These are phyloP conservation scores for Dendrothele bispora DNA, from an alignment of 768 basidiomycete species.

Conservation along the genomic window DNA sequence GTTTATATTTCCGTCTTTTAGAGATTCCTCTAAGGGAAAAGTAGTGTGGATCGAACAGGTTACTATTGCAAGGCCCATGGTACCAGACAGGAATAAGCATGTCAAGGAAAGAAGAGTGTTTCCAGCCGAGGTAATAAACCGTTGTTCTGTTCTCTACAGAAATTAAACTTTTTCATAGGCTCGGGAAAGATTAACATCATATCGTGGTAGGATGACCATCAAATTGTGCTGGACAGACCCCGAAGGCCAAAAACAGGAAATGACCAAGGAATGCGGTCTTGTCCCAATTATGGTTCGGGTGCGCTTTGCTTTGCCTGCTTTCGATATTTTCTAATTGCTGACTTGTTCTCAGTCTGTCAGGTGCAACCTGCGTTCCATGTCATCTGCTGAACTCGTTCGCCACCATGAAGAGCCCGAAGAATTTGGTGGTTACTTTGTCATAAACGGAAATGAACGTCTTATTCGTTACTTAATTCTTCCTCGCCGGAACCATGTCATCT, in stretches of 20 bases:
- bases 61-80: constrained; percentile 81
- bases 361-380: constrained; percentile 86
- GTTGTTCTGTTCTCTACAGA: background rate
- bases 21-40: constrained; percentile 9
- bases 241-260: constrained; percentile 64
- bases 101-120: constrained; percentile 78
- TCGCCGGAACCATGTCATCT: constrained; percentile 92
- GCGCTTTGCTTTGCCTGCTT: no score
- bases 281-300: constrained; percentile 98
- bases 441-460: constrained; percentile 98
- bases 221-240: constrained; percentile 84
- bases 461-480: constrained; percentile 97
- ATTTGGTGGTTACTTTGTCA: constrained; percentile 97
- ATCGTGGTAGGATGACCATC: constrained; percentile 85
- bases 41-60: constrained; percentile 93
- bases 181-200: constrained; percentile 89
- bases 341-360: constrained; percentile 65
- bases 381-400: constrained; percentile 82
- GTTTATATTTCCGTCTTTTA: constrained; percentile 27
- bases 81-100: constrained; percentile 77
- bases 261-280: constrained; percentile 85
- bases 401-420: constrained; percentile 97
- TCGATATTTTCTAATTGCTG: background rate
- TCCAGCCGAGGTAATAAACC: constrained; percentile 78
- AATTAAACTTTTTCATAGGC: constrained; percentile 49